Base-by-base conservation (phyloP, 352 stramenopile species). In the Globisporangium echinulatum region DNA sequence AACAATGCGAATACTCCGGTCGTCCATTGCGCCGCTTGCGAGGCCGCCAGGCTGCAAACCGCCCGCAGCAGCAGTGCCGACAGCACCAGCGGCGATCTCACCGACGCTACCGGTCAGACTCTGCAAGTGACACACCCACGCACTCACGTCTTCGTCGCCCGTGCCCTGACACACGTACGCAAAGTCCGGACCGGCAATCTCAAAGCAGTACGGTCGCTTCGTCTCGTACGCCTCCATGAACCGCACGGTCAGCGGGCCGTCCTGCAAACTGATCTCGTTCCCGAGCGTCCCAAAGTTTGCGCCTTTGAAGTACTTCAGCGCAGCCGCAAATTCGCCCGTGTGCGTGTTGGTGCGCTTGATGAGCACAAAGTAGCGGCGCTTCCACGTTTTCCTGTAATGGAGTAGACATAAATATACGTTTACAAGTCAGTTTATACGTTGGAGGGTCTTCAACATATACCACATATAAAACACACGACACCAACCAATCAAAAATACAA, bases 341-440 rank as follows among this genome's bases (percentile, higher is more conserved):
- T 63, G 59, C 8, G 72, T 48, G 58, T 92, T 92, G 5, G 78
- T 92, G 25, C 80, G 75, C 69, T 90, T 94, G 39, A 85, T 74
- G n/a, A 95, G 65, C 56, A 95, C 77, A 46, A 95, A 95, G 60
- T 89, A 95, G 10, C 86, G 75, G 38, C 82, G 84, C 61, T 95
- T 95, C 86, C 86, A 95, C 25, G 79, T 90, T 78, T 91, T 91
- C 71, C 75, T 83, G 49, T 62, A 33, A 33, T 13, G 19, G 36
- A 38, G 70, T 47, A 46, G 39, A 56, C 7, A 54, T 36, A 2
- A 14, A 71, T 50, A 58, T 79, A 59, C 25, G 37, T 37, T 7
- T 7, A 42, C 17, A 53, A 53, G 49, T 19, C 33, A 11, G 25
- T 33, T 33, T 33, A 33, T 33, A 33, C 25, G 25, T 33, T 33